Base-by-base conservation (phyloP, 345 rosid species). In the Rhizophora apiculata region DNA sequence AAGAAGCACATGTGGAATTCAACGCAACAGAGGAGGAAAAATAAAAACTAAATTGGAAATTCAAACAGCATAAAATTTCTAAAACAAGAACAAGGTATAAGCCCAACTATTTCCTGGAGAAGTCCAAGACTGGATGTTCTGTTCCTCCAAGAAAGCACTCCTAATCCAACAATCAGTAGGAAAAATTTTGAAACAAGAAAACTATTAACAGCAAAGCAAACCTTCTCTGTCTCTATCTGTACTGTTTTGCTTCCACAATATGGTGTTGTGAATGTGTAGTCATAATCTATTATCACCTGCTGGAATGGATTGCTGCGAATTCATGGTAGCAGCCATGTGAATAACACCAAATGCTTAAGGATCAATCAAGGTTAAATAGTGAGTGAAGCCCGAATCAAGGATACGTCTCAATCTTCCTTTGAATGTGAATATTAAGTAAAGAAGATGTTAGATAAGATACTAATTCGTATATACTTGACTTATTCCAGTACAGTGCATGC, bases 251-350 rank as follows among this genome's bases (percentile, higher is more conserved):
- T 92, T 70, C 98, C 99, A 80, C 79, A 66, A 72, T 92, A 92
- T 8, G 99, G 97, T 18, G 98, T 88, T 21, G 99, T 95, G 80
- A 90, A 95, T 30, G 99, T 95, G 75, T 95, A 95, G 75, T 95
- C 99, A 82, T 92, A 95, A 82, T 95, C 96, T 57, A 95, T 83
- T 79, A 95, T 89, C 84, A 95, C 96, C 84, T 90, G 89, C 78
- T 95, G 81, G 52, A 81, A 88, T 49, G 96, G 97, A 75, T 92
- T 90, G 89, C 98, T 92, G 90, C 84, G 84, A 78, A 78, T 62
- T 64, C 74, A 84, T 31, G 29, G 27, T 34, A 52, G 31, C 29
- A 60, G 59, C 37, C 37, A 55, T 20, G 58, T 27, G 39, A 76
- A 46, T 43, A 16, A 21, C 13, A 13, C 4, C 49, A 43, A 15